Evolutionary conservation across 495 filamentous ascomycete species (phyloP).

Genomic region (Staphylotrichum tortipilum): DNA sequence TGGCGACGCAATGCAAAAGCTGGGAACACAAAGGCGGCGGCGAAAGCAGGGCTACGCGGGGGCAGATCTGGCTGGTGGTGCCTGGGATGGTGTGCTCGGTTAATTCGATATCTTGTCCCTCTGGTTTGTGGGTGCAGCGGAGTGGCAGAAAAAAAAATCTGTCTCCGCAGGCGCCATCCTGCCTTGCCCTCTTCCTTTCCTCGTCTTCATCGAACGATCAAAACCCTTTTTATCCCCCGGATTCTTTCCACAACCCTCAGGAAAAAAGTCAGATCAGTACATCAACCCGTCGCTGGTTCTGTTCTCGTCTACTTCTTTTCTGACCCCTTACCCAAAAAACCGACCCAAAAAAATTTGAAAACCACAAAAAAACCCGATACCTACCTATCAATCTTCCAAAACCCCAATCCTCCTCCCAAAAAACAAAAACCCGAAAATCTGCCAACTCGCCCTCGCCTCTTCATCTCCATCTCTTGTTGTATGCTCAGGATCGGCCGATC

Average conservation of each 20-base stretch:
- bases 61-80: too few relatives aligned
- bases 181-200: constrained; percentile 19
- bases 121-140: constrained; percentile 5
- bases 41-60: too few relatives aligned
- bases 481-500: too few relatives aligned
- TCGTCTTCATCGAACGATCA: constrained; percentile 20
- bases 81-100: constrained; percentile 1
- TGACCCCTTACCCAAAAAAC: constrained; percentile 27
- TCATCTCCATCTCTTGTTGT: too few relatives aligned
- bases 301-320: constrained; percentile 28
- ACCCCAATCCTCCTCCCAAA: constrained; percentile 21
- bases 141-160: constrained; percentile 24
- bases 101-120: constrained; percentile 16
- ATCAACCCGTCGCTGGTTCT: constrained; percentile 22
- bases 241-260: constrained; percentile 21
- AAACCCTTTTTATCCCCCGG: constrained; percentile 26
- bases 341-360: constrained; percentile 43
- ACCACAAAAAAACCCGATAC: constrained; percentile 36
- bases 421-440: constrained; percentile 17
- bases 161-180: constrained; percentile 19
- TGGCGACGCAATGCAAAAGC: too few relatives aligned
- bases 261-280: constrained; percentile 30
- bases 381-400: constrained; percentile 12
- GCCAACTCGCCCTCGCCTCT: too few relatives aligned
- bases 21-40: too few relatives aligned